phyloP scores from a whole-genome alignment of 257 asterid species.

The Jacaranda copaia region DNA sequence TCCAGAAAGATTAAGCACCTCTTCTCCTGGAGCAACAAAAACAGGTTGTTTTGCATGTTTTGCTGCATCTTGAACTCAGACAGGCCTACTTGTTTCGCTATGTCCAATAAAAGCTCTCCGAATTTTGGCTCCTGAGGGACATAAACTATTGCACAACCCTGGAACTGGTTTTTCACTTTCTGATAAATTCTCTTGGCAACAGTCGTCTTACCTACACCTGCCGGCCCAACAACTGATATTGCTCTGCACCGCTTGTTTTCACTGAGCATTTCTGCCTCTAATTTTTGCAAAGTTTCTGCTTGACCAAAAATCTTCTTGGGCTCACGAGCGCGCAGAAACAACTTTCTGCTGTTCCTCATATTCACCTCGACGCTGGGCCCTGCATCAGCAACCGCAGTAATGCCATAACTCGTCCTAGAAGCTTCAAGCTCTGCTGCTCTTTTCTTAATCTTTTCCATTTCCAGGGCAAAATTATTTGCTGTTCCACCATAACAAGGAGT shows the following conservation, averaged over 20 bases:
- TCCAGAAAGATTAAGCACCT: background rate
- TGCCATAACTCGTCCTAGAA: background rate
- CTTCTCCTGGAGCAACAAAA: background rate
- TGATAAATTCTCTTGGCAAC: background rate
- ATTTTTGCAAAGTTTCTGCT: background rate
- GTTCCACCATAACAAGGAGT: background rate
- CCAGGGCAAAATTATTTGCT: background rate
- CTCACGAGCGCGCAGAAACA: background rate
- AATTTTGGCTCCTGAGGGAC: background rate
- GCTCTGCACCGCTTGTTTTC: background rate
- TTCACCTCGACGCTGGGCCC: background rate
- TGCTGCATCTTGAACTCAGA: background rate
- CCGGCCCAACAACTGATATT: background rate
- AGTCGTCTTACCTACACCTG: background rate
- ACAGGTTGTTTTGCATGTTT: background rate
- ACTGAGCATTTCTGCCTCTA: background rate
- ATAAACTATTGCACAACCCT: background rate
- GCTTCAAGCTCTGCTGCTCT: background rate
- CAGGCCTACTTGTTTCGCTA: slow-evolving; percentile 2
- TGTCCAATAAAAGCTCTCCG: background rate
- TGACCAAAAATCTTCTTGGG: background rate
- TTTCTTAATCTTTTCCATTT: background rate
- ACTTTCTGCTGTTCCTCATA: background rate
- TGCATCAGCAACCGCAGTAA: background rate
- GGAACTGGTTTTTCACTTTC: background rate